Conservation (phyloP, 352 stramenopile genomes). For the Globisporangium paroecandrum region DNA sequence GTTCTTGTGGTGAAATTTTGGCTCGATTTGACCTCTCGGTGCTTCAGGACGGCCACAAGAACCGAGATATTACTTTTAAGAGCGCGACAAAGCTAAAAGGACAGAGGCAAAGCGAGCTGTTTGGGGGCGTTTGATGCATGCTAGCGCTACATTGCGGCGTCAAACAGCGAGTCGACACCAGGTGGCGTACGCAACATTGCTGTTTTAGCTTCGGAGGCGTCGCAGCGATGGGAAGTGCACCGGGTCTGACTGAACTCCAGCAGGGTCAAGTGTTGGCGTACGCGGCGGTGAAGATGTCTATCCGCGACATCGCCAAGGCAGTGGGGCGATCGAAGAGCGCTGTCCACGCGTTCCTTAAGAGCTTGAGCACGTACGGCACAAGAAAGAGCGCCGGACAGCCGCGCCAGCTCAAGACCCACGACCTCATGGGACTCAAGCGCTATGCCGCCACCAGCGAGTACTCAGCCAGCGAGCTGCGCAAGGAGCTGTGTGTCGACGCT, state of each 20-base stretch:
- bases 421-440: too few relatives aligned
- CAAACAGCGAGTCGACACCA: neutral
- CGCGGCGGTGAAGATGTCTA: neutral
- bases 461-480: too few relatives aligned
- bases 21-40: too few relatives aligned
- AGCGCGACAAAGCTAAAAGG: neutral
- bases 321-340: neutral
- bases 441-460: too few relatives aligned
- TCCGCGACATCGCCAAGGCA: neutral
- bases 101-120: neutral
- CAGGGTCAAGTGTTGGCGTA: neutral
- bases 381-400: neutral
- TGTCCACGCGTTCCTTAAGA: neutral
- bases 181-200: neutral
- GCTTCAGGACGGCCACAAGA: too few relatives aligned
- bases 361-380: neutral
- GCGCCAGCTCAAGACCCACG: too few relatives aligned
- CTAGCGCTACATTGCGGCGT: neutral
- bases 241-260: neutral
- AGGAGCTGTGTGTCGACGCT: too few relatives aligned
- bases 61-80: too few relatives aligned
- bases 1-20: too few relatives aligned
- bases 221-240: neutral
- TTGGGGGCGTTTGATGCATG: neutral
- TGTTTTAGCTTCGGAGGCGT: neutral